Evolutionary conservation across 805 yeast genomes (phyloP).

Genomic region (Suhomyces faveliae): DNA sequence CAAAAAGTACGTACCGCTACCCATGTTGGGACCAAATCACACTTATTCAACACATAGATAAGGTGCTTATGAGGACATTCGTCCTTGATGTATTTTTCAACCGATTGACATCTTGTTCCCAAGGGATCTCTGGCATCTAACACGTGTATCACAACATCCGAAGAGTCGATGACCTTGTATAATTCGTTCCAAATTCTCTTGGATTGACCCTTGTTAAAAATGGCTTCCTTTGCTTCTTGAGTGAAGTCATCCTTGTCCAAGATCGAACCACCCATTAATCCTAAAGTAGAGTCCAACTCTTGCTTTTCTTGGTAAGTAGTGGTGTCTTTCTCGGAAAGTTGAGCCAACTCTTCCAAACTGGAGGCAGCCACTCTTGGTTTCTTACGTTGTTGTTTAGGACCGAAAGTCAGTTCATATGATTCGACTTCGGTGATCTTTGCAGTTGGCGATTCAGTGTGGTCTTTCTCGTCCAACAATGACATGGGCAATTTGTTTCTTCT

Average conservation of each 20-base stretch:
- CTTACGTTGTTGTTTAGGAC: slow-evolving; percentile 92
- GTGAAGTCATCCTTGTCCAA: slow-evolving; percentile 75
- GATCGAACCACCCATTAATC: slow-evolving; percentile 69
- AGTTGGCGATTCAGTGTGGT: slow-evolving; percentile 69
- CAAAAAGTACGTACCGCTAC: slow-evolving; percentile 82
- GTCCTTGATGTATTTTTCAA: slow-evolving; percentile 86
- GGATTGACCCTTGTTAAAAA: slow-evolving; percentile 95
- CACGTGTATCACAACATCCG: slow-evolving; percentile 95
- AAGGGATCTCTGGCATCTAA: slow-evolving; percentile 96
- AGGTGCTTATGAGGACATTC: slow-evolving; percentile 97
- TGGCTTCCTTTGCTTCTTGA: slow-evolving; percentile 90
- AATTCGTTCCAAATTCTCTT: slow-evolving; percentile 98
- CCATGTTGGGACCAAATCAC: slow-evolving; percentile 99
- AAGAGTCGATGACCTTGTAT: slow-evolving; percentile 94
- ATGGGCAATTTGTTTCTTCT: slow-evolving; percentile 91
- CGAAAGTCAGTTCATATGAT: slow-evolving; percentile 76
- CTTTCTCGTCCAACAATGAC: slow-evolving; percentile 89
- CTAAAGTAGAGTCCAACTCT: slow-evolving; percentile 71
- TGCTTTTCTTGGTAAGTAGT: slow-evolving; percentile 68
- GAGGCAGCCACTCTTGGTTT: slow-evolving; percentile 82
- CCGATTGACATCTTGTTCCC: slow-evolving; percentile 92
- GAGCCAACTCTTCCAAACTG: slow-evolving; percentile 74
- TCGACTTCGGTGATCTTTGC: slow-evolving; percentile 87
- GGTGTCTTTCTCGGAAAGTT: slow-evolving; percentile 54
- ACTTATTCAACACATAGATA: slow-evolving; percentile 90